Evolutionary conservation across 2,329 filamentous ascomycete species (phyloP).

Genomic region (Cladophialophora yegresii): DNA sequence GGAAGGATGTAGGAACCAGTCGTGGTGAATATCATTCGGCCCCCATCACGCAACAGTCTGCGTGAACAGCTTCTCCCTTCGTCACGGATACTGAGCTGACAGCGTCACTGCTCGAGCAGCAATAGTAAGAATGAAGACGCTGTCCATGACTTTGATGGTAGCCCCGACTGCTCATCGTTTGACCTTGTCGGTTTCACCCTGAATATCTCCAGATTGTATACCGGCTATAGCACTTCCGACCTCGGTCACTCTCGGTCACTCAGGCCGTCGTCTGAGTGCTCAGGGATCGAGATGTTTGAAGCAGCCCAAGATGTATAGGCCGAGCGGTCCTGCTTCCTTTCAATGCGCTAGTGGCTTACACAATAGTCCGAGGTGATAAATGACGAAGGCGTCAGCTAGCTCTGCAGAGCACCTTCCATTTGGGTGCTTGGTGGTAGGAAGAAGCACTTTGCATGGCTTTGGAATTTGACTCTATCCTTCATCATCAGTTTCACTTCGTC

Average conservation of each 20-base stretch:
- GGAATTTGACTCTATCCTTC: not conserved
- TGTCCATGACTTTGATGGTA: slow-evolving; percentile 32
- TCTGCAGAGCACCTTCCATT: not conserved
- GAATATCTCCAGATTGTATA: slow-evolving; percentile 24
- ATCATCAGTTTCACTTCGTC: not conserved
- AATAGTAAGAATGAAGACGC: slow-evolving; percentile 33
- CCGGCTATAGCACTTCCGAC: slow-evolving; percentile 18
- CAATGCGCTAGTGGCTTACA: not conserved
- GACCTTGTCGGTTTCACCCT: slow-evolving; percentile 28
- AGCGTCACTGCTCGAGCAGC: slow-evolving; percentile 34
- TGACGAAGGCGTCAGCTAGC: not conserved
- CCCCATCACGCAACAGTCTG: slow-evolving; percentile 8
- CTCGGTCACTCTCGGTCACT: no score
- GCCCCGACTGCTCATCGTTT: slow-evolving; percentile 27
- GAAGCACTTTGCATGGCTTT: not conserved
- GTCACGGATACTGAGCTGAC: slow-evolving; percentile 23
- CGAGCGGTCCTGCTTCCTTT: not conserved
- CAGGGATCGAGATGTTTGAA: no score
- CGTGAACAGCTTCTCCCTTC: slow-evolving; percentile 33
- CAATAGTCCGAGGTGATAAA: not conserved
- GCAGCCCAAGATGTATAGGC: no score
- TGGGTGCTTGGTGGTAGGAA: not conserved
- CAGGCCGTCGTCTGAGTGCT: no score
- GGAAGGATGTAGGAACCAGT: not conserved
- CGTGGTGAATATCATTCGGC: not conserved